Base-by-base conservation (phyloP, 768 basidiomycete genomes). In the Sistotremastrum niveocremeum region DNA sequence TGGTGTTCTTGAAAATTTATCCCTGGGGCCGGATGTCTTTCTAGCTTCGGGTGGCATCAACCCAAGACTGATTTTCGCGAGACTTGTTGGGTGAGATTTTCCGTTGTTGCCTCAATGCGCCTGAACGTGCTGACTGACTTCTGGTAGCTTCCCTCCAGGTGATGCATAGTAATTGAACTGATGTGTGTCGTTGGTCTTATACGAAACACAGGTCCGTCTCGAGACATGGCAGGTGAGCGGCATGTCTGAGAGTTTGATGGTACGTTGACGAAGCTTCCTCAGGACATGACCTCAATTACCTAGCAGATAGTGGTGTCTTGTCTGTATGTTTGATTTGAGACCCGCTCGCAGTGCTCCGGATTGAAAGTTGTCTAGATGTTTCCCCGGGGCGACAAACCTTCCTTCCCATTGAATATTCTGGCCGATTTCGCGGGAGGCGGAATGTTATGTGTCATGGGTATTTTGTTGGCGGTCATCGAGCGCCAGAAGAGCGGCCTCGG, bases 221-320 rank as follows among this genome's bases (percentile, higher is more conserved):
- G 75, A 54, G 68, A 79, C 53, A 84, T 84, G 81, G 86, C 86
- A 33, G 84, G 83, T 80, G 56, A 31, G 68, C 55, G 10, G 42
- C 46, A 34, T 36, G 39, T 8, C 32, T 50, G 20, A 37, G n/a
- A 33, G 29, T 7, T 37, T 28, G 10, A 39, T 38, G 10, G 29
- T 46, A 36, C 4, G 6, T 20, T 6, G 29, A 11, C 35, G 12
- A 33, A 47, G 12, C 37, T 28, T 7, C 5, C 33, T 12, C 39
- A 78, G 86, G 86, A 11, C 86, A 90, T 56, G 86, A 90, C 56
- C 73, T 89, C 46, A 89, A 88, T 59, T 89, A 87, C 57, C 70
- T 87, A 8, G 85, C 86, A 10, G 66, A 84, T 34, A 85, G 81
- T 48, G 86, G 86, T 0, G 69, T 81, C 3, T 62, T 88, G 6